phyloP scores from a whole-genome alignment of 129 eudicot genomes.

The Flaveria brownii region DNA sequence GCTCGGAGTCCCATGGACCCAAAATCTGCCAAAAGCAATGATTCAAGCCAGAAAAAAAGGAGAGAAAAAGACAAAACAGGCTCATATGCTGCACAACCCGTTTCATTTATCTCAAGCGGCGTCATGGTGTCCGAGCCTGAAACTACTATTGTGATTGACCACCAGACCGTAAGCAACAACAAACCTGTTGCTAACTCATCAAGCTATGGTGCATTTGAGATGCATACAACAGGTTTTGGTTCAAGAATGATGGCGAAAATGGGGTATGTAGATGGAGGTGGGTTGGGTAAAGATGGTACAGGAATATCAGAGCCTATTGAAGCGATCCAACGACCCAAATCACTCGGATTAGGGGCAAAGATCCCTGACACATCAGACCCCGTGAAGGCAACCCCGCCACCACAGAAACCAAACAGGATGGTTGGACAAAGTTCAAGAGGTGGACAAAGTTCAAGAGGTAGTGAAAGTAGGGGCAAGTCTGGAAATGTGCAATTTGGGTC shows the following conservation, averaged over 20 bases:
- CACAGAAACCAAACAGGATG: constrained; percentile 30
- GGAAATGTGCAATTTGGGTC: constrained; percentile 44
- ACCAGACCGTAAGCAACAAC: constrained; percentile 22
- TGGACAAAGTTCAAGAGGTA: constrained; percentile 32
- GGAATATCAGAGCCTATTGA: constrained; percentile 83
- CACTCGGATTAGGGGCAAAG: constrained; percentile 83
- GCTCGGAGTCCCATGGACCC: constrained; percentile 29
- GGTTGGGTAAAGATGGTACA: constrained; percentile 76
- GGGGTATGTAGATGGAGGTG: constrained; percentile 77
- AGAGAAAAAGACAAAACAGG: constrained; percentile 45
- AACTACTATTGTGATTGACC: constrained; percentile 27
- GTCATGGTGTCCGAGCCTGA: constrained; percentile 52
- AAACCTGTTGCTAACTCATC: constrained; percentile 34
- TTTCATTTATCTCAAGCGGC: constrained; percentile 87
- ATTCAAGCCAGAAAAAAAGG: constrained; percentile 48
- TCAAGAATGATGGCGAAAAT: constrained; percentile 93
- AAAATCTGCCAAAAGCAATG: constrained; percentile 39
- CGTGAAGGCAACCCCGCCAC: constrained; percentile 24
- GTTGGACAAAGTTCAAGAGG: constrained; percentile 33
- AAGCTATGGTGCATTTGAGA: constrained; percentile 78
- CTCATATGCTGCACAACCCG: constrained; percentile 70
- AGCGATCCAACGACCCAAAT: constrained; percentile 76
- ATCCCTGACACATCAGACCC: constrained; percentile 49
- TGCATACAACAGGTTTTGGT: constrained; percentile 95
- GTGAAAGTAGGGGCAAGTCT: constrained; percentile 38